Evolutionary conservation across 257 asterid genomes (phyloP), one percentile per base, ranked within the genome.

Genomic region (Penstemon newberryi): DNA sequence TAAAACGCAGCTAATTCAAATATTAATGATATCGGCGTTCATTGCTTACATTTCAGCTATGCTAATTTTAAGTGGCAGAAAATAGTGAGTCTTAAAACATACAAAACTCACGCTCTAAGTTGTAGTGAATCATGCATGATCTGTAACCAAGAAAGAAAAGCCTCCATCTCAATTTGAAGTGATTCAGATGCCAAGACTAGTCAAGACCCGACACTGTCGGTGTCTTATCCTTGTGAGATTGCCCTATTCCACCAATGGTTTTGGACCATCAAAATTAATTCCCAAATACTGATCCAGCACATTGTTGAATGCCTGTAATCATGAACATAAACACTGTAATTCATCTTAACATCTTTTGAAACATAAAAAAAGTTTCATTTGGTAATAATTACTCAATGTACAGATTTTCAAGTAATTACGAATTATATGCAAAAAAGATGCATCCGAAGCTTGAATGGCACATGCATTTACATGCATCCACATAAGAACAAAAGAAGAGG

Each of bases 201-300:
- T 45, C 56, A 55, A 63, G 66, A 52, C 58, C 60, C 58, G 11
- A 11, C 68, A 69, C 40, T 56, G 25, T 62, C 67, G 47, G 62
- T 56, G 56, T 66, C 70, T 67, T 52, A 58, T 71, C 36, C 45
- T 78, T 45, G 55, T 44, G 69, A 9, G 72, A 66, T 55, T 60
- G 64, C 67, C 83, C 78, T 77, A 80, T 81, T 76, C 72, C 74
- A 53, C 72, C 25, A 40, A 73, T 56, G 77, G 80, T 69, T 85
- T 78, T 45, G 77, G 74, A 65, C 78, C 82, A 73, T 77, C 84
- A 64, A 76, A 71, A 60, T 82, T 76, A 64, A 86, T 51, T 74
- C 91, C 88, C 88, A 89, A 66, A 78, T 84, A 82, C 66, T 80
- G 91, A 69, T 73, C 89, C 74, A 89, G 82, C 79, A 87, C 95